A percentile compares a stretch with the other conserved stretches of the same genome.
phyloP scores from a whole-genome alignment of 345 rosid genomes.

The Citrus sp. region DNA sequence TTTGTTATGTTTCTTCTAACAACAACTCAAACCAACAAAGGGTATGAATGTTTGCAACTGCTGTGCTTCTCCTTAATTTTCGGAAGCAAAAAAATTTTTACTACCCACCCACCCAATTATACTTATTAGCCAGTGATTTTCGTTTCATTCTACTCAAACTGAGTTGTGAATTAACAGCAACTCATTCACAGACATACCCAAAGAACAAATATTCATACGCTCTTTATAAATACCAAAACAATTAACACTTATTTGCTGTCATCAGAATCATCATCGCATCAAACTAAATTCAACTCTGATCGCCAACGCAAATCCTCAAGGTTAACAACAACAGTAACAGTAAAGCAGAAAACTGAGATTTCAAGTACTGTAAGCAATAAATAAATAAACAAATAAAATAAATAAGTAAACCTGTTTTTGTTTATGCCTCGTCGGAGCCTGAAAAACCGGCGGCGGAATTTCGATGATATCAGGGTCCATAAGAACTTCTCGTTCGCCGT shows the following conservation, averaged over 20 bases:
- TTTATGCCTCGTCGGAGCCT: slow-evolving; percentile 30
- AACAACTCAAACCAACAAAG: neutral
- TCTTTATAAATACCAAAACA: neutral
- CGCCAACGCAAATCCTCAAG: neutral
- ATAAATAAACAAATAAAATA: neutral
- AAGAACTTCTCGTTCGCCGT: slow-evolving; percentile 13
- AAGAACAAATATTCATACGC: neutral
- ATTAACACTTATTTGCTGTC: neutral
- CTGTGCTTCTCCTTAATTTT: neutral
- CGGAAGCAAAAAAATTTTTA: neutral
- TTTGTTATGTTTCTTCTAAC: neutral
- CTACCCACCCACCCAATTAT: neutral
- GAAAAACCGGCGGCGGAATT: slow-evolving; percentile 49
- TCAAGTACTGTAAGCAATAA: neutral
- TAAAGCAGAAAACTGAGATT: neutral
- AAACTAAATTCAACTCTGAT: neutral
- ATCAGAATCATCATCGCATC: neutral
- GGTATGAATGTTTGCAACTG: neutral
- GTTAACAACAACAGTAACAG: neutral
- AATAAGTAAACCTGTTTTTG: slow-evolving; percentile 43
- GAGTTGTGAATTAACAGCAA: neutral
- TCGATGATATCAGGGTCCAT: slow-evolving; percentile 74
- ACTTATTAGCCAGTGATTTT: neutral
- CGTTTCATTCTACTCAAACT: neutral
- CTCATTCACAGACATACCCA: neutral